These are phyloP conservation scores for Arachnomyces sp. DNA, from an alignment of 2,329 filamentous ascomycete species.

Conservation along the genomic window DNA sequence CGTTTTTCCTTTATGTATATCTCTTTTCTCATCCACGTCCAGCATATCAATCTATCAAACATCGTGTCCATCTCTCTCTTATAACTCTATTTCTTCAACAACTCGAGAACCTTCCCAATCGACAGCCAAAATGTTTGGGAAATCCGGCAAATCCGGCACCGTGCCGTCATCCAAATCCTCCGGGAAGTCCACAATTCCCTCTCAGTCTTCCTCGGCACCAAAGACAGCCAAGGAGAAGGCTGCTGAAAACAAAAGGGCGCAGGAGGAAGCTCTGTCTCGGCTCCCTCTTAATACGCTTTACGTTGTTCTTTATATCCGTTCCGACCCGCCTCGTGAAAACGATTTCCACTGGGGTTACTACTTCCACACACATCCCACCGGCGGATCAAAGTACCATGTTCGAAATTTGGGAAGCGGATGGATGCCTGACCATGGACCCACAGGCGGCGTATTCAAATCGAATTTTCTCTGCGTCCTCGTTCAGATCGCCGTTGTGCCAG, in stretches of 20 bases:
- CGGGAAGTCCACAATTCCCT: no score
- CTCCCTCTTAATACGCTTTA: slow-evolving; percentile 6
- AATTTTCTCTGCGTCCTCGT: slow-evolving; percentile 13
- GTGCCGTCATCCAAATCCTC: no score
- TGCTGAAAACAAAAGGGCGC: slow-evolving; percentile 4
- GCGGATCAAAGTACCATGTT: slow-evolving; percentile 11
- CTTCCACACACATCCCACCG: slow-evolving; percentile 13
- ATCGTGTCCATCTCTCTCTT: no score
- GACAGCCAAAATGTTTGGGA: no score
- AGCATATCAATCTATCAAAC: no score
- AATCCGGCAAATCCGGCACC: no score
- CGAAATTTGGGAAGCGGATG: slow-evolving; percentile 10
- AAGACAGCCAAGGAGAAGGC: no score
- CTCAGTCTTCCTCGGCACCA: no score
- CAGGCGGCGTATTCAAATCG: slow-evolving; percentile 9
- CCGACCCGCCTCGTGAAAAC: slow-evolving; percentile 17
- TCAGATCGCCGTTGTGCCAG: slow-evolving; percentile 15
- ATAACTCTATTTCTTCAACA: no score
- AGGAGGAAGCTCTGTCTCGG: slow-evolving; percentile 1
- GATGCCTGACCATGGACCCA: slow-evolving; percentile 10
- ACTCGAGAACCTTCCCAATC: no score
- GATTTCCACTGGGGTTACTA: slow-evolving; percentile 26
- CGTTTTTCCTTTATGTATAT: no score
- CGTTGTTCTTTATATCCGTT: slow-evolving; percentile 19
- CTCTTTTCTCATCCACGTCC: no score